Percentiles rank a stretch among this genome's conserved stretches.
Conservation (phyloP, 2,329 filamentous ascomycete species). For the Colletotrichum cuscutae region DNA sequence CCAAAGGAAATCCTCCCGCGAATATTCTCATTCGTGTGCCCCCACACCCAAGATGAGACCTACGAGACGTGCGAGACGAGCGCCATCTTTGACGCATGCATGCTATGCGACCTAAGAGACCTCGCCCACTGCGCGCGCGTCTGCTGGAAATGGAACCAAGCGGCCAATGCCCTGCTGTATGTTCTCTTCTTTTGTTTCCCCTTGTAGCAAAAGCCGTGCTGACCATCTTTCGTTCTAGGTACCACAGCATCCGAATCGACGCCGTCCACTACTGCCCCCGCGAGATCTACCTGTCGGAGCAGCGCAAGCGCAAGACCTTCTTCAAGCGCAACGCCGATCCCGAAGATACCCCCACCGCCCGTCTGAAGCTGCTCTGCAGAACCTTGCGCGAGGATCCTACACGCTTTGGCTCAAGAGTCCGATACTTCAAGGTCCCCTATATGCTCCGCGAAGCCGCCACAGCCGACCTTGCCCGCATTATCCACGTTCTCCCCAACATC, state of each 20-base stretch:
- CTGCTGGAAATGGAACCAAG: conserved; percentile 75
- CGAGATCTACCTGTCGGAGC: conserved; percentile 83
- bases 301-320: conserved; percentile 77
- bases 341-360: conserved; percentile 80
- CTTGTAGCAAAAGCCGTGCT: conserved; percentile 20
- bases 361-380: conserved; percentile 82
- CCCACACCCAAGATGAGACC: conserved; percentile 79
- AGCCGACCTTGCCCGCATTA: conserved; percentile 83
- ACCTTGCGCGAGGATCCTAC: conserved; percentile 82
- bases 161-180: conserved; percentile 68
- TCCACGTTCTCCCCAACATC: conserved; percentile 86
- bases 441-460: conserved; percentile 93
- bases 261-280: conserved; percentile 93
- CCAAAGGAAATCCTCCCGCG: conserved; percentile 76
- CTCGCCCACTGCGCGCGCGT: conserved; percentile 82
- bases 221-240: conserved; percentile 60
- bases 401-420: conserved; percentile 74
- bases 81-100: conserved; percentile 82
- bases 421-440: conserved; percentile 89
- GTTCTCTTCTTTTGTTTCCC: conserved; percentile 45
- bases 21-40: conserved; percentile 86
- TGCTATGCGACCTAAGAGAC: conserved; percentile 93
- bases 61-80: conserved; percentile 88
- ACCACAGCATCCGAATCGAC: conserved; percentile 91
- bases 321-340: conserved; percentile 83